phyloP scores from a whole-genome alignment of 305 asterid genomes.

The Caryopteris hybrid region DNA sequence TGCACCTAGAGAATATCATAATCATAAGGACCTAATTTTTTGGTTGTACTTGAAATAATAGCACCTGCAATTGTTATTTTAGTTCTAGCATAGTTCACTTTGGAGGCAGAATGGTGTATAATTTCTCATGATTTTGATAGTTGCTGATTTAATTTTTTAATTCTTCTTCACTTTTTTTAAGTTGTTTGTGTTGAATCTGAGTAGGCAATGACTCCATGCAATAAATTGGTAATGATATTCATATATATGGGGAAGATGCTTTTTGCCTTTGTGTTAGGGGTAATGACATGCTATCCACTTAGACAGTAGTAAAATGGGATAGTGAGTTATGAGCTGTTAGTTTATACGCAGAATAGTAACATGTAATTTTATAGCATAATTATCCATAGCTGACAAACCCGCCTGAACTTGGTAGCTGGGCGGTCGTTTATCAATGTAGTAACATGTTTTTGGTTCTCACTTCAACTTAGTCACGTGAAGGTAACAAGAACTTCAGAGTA shows the following conservation, averaged over 20 bases:
- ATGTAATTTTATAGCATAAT: neutral
- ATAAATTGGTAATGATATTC: neutral
- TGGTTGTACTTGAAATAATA: too few relatives aligned
- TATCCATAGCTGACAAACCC: neutral
- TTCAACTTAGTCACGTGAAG: neutral
- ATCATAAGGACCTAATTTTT: neutral
- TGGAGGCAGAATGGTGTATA: neutral
- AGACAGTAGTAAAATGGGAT: neutral
- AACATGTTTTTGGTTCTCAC: neutral
- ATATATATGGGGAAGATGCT: neutral
- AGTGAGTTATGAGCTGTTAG: neutral
- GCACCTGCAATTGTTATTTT: neutral
- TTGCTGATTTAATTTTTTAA: neutral
- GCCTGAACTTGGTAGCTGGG: neutral
- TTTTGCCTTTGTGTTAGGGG: neutral
- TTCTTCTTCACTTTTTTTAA: too few relatives aligned
- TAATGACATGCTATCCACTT: neutral
- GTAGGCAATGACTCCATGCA: too few relatives aligned
- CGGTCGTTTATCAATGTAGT: neutral
- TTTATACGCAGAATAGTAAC: neutral
- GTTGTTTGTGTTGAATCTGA: neutral
- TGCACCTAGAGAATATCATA: neutral
- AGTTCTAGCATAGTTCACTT: neutral
- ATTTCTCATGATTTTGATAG: neutral
- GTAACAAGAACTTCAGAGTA: neutral